Base-by-base conservation (phyloP, 1,139 yeast species). In the Debaryomyces subglobosus region DNA sequence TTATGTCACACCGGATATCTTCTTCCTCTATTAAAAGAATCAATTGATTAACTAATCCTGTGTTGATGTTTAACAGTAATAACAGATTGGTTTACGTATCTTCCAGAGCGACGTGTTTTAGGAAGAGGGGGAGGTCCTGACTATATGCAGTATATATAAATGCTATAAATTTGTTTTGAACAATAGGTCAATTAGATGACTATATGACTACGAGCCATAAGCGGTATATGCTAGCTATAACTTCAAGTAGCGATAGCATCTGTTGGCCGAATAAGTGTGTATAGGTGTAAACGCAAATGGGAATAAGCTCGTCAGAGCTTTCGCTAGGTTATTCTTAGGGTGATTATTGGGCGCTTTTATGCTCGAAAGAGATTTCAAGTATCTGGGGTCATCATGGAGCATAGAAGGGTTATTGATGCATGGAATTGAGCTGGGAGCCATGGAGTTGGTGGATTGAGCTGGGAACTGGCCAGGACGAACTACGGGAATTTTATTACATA, bases 81-180 rank as follows among this genome's bases (percentile, higher is more conserved):
- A 30, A 32, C 35, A 16, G 23, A 2, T 6, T 35, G 25, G 10
- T 12, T 5, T 40, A n/a, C 18, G 21, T 13, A 20, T 20, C 13
- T 15, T n/a, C 13, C 15, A 30, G 21, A 40, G 32, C 43, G 43
- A 40, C 43, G 43, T 40, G 43, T 40, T 40, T 40, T 16, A 5
- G 8, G 33, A 21, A 23, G 42, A 20, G 35, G 36, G 36, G 25
- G 18, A 2, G 9, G 12, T 4, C 5, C 6, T 3, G 12, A 27
- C 23, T 40, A 20, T 40, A 21, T 40, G 20, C 43, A 40, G 43
- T 36, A 30, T 3, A 4, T 4, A 10, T 5, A 16, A 6, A 6
- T 16, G 4, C 4, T 13, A 8, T 9, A 23, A 38, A 35, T n/a
- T 20, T 20, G 13, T 3, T 4, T 15, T 8, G 16, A 32, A 16